Conservation (phyloP, 2,329 filamentous ascomycete genomes). For the Trichoderma arundinaceum region DNA sequence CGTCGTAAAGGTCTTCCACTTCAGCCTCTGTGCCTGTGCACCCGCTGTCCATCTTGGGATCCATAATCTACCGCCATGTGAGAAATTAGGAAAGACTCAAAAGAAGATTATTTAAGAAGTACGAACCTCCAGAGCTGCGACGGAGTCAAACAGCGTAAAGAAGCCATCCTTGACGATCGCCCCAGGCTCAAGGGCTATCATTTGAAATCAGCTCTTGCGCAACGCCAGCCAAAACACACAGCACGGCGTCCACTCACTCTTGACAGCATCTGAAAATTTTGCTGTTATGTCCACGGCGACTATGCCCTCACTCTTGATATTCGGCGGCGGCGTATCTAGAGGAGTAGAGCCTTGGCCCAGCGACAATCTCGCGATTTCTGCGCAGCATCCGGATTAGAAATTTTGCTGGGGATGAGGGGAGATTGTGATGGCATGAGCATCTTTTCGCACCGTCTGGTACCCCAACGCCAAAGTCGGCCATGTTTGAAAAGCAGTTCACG, state of each 20-base stretch:
- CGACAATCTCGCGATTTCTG: constrained; percentile 52
- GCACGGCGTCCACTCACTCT: constrained; percentile 49
- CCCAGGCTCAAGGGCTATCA: constrained; percentile 73
- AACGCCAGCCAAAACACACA: not conserved
- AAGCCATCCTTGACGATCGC: constrained; percentile 91
- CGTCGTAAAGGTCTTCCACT: constrained; percentile 84
- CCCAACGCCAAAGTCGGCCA: constrained; percentile 46
- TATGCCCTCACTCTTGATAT: constrained; percentile 55
- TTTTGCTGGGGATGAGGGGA: constrained; percentile 30
- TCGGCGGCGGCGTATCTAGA: constrained; percentile 47
- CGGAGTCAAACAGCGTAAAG: constrained; percentile 93
- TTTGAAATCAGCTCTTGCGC: constrained; percentile 1
- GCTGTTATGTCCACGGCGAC: constrained; percentile 64
- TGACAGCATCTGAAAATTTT: constrained; percentile 59
- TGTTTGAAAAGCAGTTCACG: constrained; percentile 33
- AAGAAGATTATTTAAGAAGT: not conserved
- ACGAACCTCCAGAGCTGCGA: constrained; percentile 78
- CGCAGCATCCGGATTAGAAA: constrained; percentile 37
- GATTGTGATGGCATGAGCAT: constrained; percentile 31
- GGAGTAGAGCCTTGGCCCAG: constrained; percentile 44
- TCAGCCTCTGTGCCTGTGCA: constrained; percentile 77
- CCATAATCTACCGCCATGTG: constrained; percentile 77
- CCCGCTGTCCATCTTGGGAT: constrained; percentile 98
- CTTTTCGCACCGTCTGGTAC: constrained; percentile 45
- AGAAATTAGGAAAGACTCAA: constrained; percentile 1